Evolutionary conservation across 2,329 filamentous ascomycete genomes (phyloP), one percentile per base, ranked within the genome.

Genomic region (Paecilomyces fulvus): DNA sequence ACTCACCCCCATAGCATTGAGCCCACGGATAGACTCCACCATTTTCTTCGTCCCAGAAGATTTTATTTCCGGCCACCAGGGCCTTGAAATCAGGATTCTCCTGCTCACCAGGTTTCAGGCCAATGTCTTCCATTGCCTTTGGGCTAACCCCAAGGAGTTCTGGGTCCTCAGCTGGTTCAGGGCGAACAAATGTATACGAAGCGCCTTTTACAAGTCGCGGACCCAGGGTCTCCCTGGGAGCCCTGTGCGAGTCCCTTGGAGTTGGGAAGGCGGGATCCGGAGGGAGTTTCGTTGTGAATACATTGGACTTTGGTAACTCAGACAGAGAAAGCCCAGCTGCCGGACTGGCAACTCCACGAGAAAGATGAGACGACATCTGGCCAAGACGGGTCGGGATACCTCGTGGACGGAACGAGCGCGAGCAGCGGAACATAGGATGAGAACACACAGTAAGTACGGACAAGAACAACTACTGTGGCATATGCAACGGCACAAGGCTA

Each of bases 11-110:
- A 71, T 99, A 99, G 75, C 94, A 97, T 75, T 99, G 94, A 30
- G 94, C 92, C 94, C 94, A 99, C 0, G 94, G 92, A 70, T 99
- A 99, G 49, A 94, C 85, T n/a, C 88, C 87, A 20, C 88, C 87
- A 57, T 84, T 76, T 23, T 84, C 80, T 57, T 87, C 82, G 61
- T 90, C 82, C 52, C 91, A 92, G 56, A 88, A 83, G 12, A 96
- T 81, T 67, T 84, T 86, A 69, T 94, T 95, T 2, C 94, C 94
- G 0, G 89, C 84, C 6, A 95, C 88, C 0, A 90, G 79, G 58
- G 88, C 80, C 59, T 83, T 81, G 70, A 97, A 96, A 10, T 89
- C 86, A 0, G 88, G 80, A 0, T 83, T 88, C 52, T 83, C 73
- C 51, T 86, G 84, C 63, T 94, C 88, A 2, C 82, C 83, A 1